Evolutionary conservation across 2,329 filamentous ascomycete species (phyloP), one percentile per base, ranked within the genome.

Genomic region (Pleomassaria siparia): DNA sequence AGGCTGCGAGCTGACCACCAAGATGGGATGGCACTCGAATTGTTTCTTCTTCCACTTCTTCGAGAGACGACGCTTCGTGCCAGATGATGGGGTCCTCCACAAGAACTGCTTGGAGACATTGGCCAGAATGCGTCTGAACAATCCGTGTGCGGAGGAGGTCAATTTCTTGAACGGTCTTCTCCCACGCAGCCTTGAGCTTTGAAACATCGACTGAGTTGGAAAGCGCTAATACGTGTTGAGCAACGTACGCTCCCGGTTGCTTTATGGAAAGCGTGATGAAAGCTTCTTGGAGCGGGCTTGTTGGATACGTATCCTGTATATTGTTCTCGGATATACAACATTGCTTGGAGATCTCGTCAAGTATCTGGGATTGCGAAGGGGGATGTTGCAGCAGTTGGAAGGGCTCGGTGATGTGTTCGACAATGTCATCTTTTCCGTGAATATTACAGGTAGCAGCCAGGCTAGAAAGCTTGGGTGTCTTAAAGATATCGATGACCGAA

Each of bases 81-180:
- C 64, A 70, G 3, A 21, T 7, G 16, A 69, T 58, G 5, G 57
- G 51, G 33, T 67, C 59, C 15, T 67, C 55, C 6, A 42, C 50
- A 8, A 69, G 44, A 7, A 69, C 65, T 13, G 51, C 54, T 39
- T 70, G 67, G 9, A 68, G 5, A 12, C 66, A 64, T 0, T 36
- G 12, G n/a, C 62, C 61, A 9, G 63, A 62, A 28, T 57, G 51
- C 1, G 62, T 52, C 35, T 68, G 62, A 8, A 60, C 50, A 25
- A 69, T 56, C 8, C 77, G 71, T 20, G 78, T 80, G 10, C 78
- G 71, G 10, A 80, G 64, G 15, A 80, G 77, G 24, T 76, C 73
- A 21, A 74, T 61, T 28, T 75, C 72, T 7, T 71, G 56, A 2
- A 78, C 70, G 3, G 72, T 67, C 11, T 66, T 64, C 40, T 77